Evolutionary conservation across 208 protist species (phyloP).

Genomic region (Spongospora subterranea): DNA sequence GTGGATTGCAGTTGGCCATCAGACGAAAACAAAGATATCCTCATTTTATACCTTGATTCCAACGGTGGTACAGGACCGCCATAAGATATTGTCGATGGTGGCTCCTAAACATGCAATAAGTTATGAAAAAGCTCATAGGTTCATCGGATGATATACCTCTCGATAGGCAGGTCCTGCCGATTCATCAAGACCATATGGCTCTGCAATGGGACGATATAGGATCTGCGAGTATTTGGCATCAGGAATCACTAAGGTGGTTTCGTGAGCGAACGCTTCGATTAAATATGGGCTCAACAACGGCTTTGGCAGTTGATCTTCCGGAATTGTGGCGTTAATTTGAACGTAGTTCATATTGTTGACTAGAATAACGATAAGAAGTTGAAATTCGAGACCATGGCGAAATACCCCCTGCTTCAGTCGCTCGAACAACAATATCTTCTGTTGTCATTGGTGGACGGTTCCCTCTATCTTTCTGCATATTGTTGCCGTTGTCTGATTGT

Average conservation of each 20-base stretch:
- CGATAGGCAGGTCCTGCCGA: neutral
- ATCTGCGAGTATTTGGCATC: neutral
- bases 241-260: neutral
- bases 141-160: neutral
- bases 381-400: neutral
- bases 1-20: neutral
- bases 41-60: conserved; percentile 31
- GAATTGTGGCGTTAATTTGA: neutral
- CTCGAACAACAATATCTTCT: conserved; percentile 18
- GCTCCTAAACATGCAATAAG: neutral
- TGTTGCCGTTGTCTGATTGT: neutral
- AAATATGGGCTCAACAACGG: conserved; percentile 31
- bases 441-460: neutral
- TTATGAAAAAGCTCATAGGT: neutral
- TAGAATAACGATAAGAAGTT: neutral
- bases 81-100: conserved; percentile 52
- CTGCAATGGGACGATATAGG: neutral
- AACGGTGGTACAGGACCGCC: conserved; percentile 32
- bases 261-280: conserved; percentile 17
- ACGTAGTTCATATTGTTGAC: conserved; percentile 39
- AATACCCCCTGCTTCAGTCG: conserved; percentile 2
- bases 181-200: conserved; percentile 43
- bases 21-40: neutral
- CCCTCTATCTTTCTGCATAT: neutral
- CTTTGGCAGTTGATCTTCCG: neutral